phyloP scores from a whole-genome alignment of 1,139 yeast species.

The Suhomyces anneliseae region DNA sequence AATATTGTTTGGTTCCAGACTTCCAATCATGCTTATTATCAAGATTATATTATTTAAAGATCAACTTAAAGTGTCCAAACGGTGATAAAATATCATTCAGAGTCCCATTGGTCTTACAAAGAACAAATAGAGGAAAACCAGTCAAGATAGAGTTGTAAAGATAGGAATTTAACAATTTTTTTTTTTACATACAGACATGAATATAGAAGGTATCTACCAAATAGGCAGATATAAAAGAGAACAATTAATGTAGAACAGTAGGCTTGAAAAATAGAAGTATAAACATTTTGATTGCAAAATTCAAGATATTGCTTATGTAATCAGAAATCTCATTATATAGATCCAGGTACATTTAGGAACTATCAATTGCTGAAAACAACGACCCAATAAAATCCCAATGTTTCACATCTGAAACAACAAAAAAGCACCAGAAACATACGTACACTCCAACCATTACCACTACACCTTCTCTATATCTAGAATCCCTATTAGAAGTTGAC shows the following conservation, averaged over 20 bases:
- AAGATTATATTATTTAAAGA: conserved; percentile 34
- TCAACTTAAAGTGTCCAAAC: conserved; percentile 31
- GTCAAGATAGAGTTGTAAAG: not conserved
- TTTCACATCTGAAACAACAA: too few species aligned
- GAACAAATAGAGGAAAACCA: conserved; percentile 3
- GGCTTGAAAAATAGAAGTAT: too few species aligned
- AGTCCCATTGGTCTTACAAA: conserved; percentile 33
- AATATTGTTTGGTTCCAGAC: conserved; percentile 40
- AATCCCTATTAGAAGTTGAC: too few species aligned
- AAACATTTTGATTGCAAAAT: not conserved
- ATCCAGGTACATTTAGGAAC: not conserved
- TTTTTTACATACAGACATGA: too few species aligned
- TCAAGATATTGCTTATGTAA: not conserved
- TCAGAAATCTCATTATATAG: not conserved
- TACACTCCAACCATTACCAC: too few species aligned
- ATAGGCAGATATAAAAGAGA: too few species aligned
- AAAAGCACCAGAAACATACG: too few species aligned
- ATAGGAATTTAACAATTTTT: not conserved
- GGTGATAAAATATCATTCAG: conserved; percentile 30
- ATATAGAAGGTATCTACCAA: too few species aligned
- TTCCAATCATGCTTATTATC: conserved; percentile 40
- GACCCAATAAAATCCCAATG: too few species aligned
- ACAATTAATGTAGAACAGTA: not conserved
- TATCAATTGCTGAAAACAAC: too few species aligned
- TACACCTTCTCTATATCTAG: too few species aligned